phyloP scores from a whole-genome alignment of 169 alveolate species.

The Eimeria tenella region DNA sequence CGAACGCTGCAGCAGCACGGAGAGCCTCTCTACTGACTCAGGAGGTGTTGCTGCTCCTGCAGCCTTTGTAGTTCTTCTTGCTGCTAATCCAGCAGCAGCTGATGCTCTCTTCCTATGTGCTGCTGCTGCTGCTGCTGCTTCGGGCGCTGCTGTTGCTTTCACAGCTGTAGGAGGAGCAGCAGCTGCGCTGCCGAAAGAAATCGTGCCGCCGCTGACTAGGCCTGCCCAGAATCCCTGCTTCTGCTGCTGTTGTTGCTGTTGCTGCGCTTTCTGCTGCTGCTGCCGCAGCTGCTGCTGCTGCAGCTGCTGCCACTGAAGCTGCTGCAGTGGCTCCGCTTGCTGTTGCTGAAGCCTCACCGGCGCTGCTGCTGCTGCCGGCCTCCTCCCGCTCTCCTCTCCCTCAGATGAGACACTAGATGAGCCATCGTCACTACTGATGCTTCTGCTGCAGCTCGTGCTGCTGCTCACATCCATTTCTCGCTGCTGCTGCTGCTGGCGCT shows the following conservation, averaged over 20 bases:
- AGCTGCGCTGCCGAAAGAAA: slow-evolving; percentile 3
- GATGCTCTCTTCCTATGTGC: slow-evolving; percentile 10
- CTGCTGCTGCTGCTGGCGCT: slow-evolving; percentile 56
- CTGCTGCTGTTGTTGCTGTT: slow-evolving; percentile 18
- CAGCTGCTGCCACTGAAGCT: slow-evolving; percentile 11
- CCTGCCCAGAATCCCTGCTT: slow-evolving; percentile 41
- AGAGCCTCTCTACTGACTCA: not conserved
- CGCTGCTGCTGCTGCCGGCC: slow-evolving; percentile 2
- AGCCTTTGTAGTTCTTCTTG: not conserved
- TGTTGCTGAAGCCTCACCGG: not conserved
- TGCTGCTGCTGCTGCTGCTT: slow-evolving; percentile 15
- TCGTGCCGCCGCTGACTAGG: slow-evolving; percentile 7
- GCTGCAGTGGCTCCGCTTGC: slow-evolving; percentile 32
- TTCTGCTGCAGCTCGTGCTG: slow-evolving; percentile 19
- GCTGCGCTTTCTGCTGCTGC: not conserved
- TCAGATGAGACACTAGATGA: not conserved
- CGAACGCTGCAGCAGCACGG: slow-evolving; percentile 38
- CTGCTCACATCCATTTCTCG: slow-evolving; percentile 27
- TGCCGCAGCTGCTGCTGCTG: slow-evolving; percentile 27
- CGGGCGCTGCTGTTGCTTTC: not conserved
- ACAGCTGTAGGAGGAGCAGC: not conserved
- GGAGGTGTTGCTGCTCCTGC: slow-evolving; percentile 14
- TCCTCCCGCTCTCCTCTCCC: not conserved
- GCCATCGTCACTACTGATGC: slow-evolving; percentile 30
- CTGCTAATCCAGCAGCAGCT: slow-evolving; percentile 7